Evolutionary conservation across 2,329 filamentous ascomycete genomes (phyloP), one percentile per base, ranked within the genome.

Genomic region (Diatrype stigma): DNA sequence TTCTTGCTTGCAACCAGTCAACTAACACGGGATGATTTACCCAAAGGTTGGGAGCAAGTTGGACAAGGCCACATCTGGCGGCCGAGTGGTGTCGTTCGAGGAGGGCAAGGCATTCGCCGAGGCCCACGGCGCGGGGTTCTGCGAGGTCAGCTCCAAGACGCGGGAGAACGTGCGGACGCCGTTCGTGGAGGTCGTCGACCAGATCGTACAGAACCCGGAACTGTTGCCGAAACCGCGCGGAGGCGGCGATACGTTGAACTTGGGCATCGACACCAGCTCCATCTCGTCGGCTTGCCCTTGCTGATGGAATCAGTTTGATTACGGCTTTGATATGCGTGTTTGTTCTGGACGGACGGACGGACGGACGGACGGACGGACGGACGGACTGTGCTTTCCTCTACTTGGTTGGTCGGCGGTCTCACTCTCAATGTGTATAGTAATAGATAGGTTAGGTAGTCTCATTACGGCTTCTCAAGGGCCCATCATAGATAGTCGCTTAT

Each of bases 141-240:
- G 76, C 56, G 79, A 82, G 65, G 75, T 74, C 42, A 81, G 78
- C 61, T 70, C 75, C 42, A 78, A 78, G 67, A 79, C 77, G 22
- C 68, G 75, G 46, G 74, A 79, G 60, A 76, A 79, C 59, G 72
- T 80, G 21, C 67, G 72, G 53, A 68, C 66, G 60, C 74, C 77
- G 17, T 82, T 82, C 60, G 65, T 78, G 45, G 77, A 79, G 47
- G 69, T 79, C 44, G 75, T 81, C 26, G 73, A 78, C 56, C 66
- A 65, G 52, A 75, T 81, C 53, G 71, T 80, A 23, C 69, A 69
- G 50, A 73, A 67, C 38, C 73, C 73, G 1, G 67, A 72, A 37
- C 62, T 80, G 23, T 58, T 79, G 55, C 64, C 60, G 4, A 55
- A 59, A 1, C 55, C 50, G 16, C 45, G 61, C n/a, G n/a, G n/a